Evolutionary conservation across 306 rosid genomes (phyloP).

Genomic region (Malus sieversii): DNA sequence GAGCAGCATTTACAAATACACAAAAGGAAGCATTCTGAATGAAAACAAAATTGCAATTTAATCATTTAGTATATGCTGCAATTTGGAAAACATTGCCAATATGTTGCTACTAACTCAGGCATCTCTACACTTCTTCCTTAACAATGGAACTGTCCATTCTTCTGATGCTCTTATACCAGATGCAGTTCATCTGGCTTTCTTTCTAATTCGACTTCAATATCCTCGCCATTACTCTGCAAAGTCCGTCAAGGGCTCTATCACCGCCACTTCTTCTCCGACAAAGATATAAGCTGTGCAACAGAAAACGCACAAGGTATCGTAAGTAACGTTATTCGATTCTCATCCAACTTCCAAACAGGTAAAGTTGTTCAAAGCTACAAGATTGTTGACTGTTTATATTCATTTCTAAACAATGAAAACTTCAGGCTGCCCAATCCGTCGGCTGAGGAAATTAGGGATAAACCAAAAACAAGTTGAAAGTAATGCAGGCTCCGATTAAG

Average conservation of each 20-base stretch:
- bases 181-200: slow-evolving; percentile 1
- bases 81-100: background rate
- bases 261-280: slow-evolving; percentile 75
- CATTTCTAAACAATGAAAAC: background rate
- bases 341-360: background rate
- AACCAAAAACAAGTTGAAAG: background rate
- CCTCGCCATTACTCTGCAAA: background rate
- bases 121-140: background rate
- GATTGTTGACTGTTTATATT: background rate
- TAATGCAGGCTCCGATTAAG: background rate
- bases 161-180: background rate
- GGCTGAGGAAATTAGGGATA: background rate
- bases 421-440: background rate
- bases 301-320: slow-evolving; percentile 21
- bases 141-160: background rate
- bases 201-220: background rate
- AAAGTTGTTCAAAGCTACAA: background rate
- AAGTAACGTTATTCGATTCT: background rate
- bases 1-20: no score
- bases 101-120: background rate
- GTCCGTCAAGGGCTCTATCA: slow-evolving; percentile 9
- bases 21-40: no score
- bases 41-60: background rate
- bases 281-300: slow-evolving; percentile 64
- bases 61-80: background rate